Evolutionary conservation across 2,329 filamentous ascomycete species (phyloP).

Genomic region (Exophiala sp.): DNA sequence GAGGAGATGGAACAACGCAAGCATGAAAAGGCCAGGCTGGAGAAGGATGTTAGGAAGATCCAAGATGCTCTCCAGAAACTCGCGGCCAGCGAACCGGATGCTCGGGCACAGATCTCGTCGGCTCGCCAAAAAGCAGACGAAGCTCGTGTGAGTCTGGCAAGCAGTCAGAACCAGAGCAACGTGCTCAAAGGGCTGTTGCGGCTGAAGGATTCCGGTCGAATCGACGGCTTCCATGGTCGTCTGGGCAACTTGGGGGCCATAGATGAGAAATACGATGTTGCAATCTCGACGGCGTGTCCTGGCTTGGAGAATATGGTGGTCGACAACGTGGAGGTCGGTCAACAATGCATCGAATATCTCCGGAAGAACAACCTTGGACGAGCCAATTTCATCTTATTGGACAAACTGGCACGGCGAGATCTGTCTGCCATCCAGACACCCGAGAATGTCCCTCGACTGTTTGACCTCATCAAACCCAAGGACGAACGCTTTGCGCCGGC

Average conservation of each 20-base stretch:
- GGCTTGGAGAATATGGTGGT: conserved; percentile 94
- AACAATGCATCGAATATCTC: conserved; percentile 96
- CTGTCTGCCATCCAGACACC: conserved; percentile 77
- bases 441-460: conserved; percentile 84
- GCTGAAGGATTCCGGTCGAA: conserved; percentile 89
- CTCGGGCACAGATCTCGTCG: conserved; percentile 78
- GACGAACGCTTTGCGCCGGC: conserved; percentile 80
- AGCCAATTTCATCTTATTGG: conserved; percentile 93
- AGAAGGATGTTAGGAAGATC: conserved; percentile 67
- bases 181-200: conserved; percentile 89
- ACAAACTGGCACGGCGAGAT: conserved; percentile 74
- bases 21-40: conserved; percentile 62
- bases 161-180: conserved; percentile 86
- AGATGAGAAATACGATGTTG: conserved; percentile 88
- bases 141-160: conserved; percentile 80
- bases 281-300: conserved; percentile 94
- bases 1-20: conserved; percentile 71
- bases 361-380: conserved; percentile 95
- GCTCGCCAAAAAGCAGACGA: conserved; percentile 94
- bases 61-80: conserved; percentile 68
- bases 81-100: conserved; percentile 68
- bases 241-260: conserved; percentile 92
- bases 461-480: conserved; percentile 86
- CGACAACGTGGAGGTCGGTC: conserved; percentile 88
- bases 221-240: conserved; percentile 93